phyloP scores from a whole-genome alignment of 2,329 filamentous ascomycete species.

The Colletotrichum cuscutae region DNA sequence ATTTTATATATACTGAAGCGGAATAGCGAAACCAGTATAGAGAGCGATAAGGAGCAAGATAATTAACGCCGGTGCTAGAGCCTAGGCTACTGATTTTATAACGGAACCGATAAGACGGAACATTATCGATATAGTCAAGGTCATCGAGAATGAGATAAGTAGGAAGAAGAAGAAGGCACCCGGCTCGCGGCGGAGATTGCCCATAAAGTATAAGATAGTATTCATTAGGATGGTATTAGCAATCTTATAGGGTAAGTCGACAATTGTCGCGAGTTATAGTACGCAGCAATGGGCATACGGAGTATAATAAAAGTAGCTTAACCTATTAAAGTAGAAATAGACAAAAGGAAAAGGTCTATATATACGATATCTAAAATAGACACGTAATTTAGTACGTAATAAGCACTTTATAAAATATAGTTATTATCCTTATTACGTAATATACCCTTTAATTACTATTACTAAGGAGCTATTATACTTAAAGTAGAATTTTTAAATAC shows the following conservation, averaged over 20 bases:
- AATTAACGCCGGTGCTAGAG: slow-evolving; percentile 62
- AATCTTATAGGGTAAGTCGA: slow-evolving; percentile 48
- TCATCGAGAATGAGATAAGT: slow-evolving; percentile 68
- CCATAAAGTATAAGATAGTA: slow-evolving; percentile 54
- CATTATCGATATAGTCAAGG: slow-evolving; percentile 73
- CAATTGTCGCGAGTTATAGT: too few relatives aligned
- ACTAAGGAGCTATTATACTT: too few relatives aligned
- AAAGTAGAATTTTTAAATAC: too few relatives aligned
- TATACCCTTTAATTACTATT: too few relatives aligned
- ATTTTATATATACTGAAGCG: slow-evolving; percentile 56
- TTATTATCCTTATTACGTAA: too few relatives aligned
- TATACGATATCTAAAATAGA: too few relatives aligned
- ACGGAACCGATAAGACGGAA: slow-evolving; percentile 59
- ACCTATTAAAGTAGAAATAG: too few relatives aligned
- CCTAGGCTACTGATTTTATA: slow-evolving; percentile 61
- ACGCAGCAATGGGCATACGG: too few relatives aligned
- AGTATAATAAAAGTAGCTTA: too few relatives aligned
- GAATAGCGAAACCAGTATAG: slow-evolving; percentile 60
- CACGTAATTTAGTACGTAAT: too few relatives aligned
- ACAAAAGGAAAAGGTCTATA: too few relatives aligned
- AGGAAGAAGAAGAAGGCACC: slow-evolving; percentile 74
- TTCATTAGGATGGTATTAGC: slow-evolving; percentile 49
- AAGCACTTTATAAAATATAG: too few relatives aligned
- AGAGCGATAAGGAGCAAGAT: slow-evolving; percentile 57
- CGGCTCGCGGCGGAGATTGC: slow-evolving; percentile 56